Base-by-base conservation (phyloP, 2,329 filamentous ascomycete genomes). In the Madurella fahalii region DNA sequence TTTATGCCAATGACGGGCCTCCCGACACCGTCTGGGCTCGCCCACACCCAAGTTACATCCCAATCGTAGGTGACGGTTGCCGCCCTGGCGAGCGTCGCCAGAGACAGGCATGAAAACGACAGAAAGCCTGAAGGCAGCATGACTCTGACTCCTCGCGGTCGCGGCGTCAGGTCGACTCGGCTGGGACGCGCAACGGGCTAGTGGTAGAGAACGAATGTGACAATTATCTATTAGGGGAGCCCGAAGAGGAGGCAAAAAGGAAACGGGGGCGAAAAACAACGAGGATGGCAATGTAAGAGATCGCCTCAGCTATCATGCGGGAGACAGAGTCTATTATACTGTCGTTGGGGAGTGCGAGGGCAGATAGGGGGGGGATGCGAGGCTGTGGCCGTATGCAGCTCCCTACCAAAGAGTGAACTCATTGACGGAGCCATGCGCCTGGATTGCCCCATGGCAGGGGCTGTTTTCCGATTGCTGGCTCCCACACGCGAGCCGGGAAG, bases 1-100 rank as follows among this genome's bases (percentile, higher is more conserved):
- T 87, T 86, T 67, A 87, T 80, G 12, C 81, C 82, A 13, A 73
- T 68, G 42, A 74, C 68, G 2, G 71, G 66, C 18, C 71, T 65
- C 11, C 58, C 54, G 44, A 69, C 66, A 34, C 72, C 72, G 53
- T 74, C 71, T 1, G 72, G 72, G 7, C 65, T 59, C 3, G 67
- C 67, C 46, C 59, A 69, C 2, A 76, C 71, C 73, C 73, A 76
- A 8, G 68, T 72, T 41, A 71, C 65, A 34, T 70, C 65, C 72
- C 72, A 76, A 57, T 71, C 60, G 56, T 69, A 69, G 2, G 65
- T 68, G 16, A 74, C 68, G 0, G 67, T 69, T 5, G 57, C 67
- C 7, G 72, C 68, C 37, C 54, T 57, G 45, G 60, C 63, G 25
- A 61, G 31, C 9, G 59, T 56, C 18, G 64, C 63, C 49, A 67